These are phyloP conservation scores for Kodamaea alishanica DNA, from an alignment of 1,139 yeast genomes.

Conservation along the genomic window DNA sequence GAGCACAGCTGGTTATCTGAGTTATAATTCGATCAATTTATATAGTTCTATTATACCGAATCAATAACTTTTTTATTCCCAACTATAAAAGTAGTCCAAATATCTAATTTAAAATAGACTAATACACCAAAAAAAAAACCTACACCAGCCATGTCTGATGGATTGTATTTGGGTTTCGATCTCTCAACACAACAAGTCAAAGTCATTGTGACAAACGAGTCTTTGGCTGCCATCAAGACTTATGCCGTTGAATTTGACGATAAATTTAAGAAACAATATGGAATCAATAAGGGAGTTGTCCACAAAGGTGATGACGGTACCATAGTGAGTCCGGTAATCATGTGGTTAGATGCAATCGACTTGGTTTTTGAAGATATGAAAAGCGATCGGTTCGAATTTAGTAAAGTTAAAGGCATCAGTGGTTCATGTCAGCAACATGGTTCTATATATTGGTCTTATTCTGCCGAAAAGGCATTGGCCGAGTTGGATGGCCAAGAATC, in stretches of 20 bases:
- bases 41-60: too few relatives aligned
- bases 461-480: constrained; percentile 40
- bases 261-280: constrained; percentile 53
- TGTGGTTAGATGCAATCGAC: constrained; percentile 89
- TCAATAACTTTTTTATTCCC: too few relatives aligned
- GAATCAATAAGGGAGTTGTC: constrained; percentile 66
- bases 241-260: constrained; percentile 71
- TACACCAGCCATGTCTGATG: constrained; percentile 4
- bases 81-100: too few relatives aligned
- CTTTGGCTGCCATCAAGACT: constrained; percentile 51
- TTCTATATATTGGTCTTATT: constrained; percentile 70
- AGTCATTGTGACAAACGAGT: constrained; percentile 59
- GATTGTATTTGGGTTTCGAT: constrained; percentile 68
- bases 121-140: too few relatives aligned
- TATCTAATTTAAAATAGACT: too few relatives aligned
- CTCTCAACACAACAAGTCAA: constrained; percentile 88
- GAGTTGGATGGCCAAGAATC: constrained; percentile 21
- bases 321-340: constrained; percentile 73
- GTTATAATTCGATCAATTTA: too few relatives aligned
- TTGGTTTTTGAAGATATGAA: constrained; percentile 55
- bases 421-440: constrained; percentile 97
- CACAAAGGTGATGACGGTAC: constrained; percentile 48
- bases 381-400: constrained; percentile 52
- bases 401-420: constrained; percentile 61
- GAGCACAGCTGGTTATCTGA: too few relatives aligned